Evolutionary conservation across 164 flowering plant species (phyloP).

Genomic region (Chloranthus sessilifolius): DNA sequence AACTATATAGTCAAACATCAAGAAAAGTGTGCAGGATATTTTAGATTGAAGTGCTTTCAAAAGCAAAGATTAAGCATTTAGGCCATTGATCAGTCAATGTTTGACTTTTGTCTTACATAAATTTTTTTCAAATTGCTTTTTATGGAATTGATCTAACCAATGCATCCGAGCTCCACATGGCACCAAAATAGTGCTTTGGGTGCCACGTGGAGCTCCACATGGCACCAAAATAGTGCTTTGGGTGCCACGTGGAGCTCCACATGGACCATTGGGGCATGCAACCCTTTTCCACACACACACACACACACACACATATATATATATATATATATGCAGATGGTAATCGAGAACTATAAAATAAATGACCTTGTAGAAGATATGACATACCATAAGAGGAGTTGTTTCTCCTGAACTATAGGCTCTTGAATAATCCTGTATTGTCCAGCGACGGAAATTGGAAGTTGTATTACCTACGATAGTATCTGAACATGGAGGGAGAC

Average conservation of each 20-base stretch:
- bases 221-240: no score
- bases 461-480: constrained; percentile 3
- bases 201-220: no score
- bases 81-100: neutral
- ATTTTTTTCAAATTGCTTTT: no score
- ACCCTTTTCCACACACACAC: no score
- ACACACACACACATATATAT: neutral
- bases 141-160: no score
- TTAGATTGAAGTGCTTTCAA: neutral
- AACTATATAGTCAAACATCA: constrained; percentile 4
- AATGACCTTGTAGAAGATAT: constrained; percentile 1
- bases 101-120: no score
- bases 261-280: no score
- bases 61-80: neutral
- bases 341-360: neutral
- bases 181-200: no score
- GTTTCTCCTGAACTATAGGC: constrained; percentile 56
- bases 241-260: no score
- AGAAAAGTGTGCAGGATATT: neutral
- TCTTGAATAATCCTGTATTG: constrained; percentile 67
- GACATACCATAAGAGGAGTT: constrained; percentile 64
- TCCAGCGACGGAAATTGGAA: constrained; percentile 53
- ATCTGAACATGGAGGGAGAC: constrained; percentile 32
- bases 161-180: no score
- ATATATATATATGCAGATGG: neutral